Evolutionary conservation across 2,329 filamentous ascomycete species (phyloP), one percentile per base, ranked within the genome.

Genomic region (Pseudocercospora vitis): DNA sequence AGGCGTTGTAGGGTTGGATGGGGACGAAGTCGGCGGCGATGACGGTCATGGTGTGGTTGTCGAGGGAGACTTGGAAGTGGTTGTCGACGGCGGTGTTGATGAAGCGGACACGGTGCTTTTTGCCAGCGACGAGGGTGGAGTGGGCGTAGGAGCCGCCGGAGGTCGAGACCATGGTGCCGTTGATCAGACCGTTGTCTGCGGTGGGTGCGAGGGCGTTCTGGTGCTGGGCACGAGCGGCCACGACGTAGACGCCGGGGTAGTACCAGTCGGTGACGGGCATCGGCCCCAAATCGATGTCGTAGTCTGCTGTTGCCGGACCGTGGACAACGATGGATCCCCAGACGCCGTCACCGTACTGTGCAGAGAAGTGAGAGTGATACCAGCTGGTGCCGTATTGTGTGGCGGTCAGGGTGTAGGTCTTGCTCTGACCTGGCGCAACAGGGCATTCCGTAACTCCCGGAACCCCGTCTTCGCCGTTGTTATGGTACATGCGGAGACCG

Each of bases 271-370:
- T 79, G 4, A 87, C 64, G 21, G 83, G 74, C 1, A 87, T 61
- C 8, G 76, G 70, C 2, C 85, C 85, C 0, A 86, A 72, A 62
- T 88, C 85, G 45, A 79, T 74, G 55, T 88, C 83, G 60, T 85
- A 86, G 61, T 82, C 75, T 11, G 76, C 73, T 2, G 78, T 78
- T 0, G 77, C 75, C 0, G 83, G 83, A 0, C 83, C 84, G 50
- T 85, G 76, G 60, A 87, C 82, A 14, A 86, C 70, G 29, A 88
- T 80, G 2, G 76, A 77, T 0, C 85, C 85, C 23, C 81, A 73
- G 0, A 86, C 69, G 1, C 85, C 85, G 51, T 85, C 75, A 6
- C 78, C 73, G 60, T 82, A 79, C 62, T 81, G 77, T 12, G 71
- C 68, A 4, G 72, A 73, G 60, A 80, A 81, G 64, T 86, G 83